Evolutionary conservation across 352 stramenopile species (phyloP).

Genomic region (Pythium monospermum): DNA sequence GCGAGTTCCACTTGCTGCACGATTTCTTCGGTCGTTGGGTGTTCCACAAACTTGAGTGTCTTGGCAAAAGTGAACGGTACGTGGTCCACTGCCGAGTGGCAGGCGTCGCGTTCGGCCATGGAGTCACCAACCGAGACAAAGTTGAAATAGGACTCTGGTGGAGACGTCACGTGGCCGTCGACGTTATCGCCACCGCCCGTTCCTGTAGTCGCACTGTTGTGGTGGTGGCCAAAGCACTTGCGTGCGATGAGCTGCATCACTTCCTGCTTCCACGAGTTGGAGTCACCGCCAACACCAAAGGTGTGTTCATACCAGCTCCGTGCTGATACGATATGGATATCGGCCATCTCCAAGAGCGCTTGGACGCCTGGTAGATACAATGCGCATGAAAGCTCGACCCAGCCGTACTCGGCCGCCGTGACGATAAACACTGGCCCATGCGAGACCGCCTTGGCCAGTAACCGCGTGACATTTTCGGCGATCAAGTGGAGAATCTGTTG

Average conservation of each 20-base stretch:
- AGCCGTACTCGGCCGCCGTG: slow-evolving; percentile 74
- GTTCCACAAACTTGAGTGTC: slow-evolving; percentile 85
- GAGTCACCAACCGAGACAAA: slow-evolving; percentile 82
- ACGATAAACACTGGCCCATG: slow-evolving; percentile 85
- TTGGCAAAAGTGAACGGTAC: slow-evolving; percentile 75
- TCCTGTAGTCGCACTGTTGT: slow-evolving; percentile 4
- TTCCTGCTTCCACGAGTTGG: slow-evolving; percentile 78
- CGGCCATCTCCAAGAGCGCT: slow-evolving; percentile 54
- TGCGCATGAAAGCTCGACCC: slow-evolving; percentile 80
- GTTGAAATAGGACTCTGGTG: slow-evolving; percentile 57
- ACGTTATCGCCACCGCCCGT: slow-evolving; percentile 6
- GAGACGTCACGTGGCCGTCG: neutral
- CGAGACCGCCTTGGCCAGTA: slow-evolving; percentile 67
- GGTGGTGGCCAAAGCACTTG: slow-evolving; percentile 62
- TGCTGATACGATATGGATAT: slow-evolving; percentile 84
- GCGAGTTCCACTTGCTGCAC: slow-evolving; percentile 81
- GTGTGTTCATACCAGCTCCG: slow-evolving; percentile 85
- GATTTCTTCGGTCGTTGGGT: slow-evolving; percentile 73
- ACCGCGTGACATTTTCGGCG: slow-evolving; percentile 48
- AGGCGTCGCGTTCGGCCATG: slow-evolving; percentile 83
- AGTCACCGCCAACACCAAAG: slow-evolving; percentile 71
- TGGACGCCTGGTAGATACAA: slow-evolving; percentile 70
- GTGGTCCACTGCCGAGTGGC: slow-evolving; percentile 57
- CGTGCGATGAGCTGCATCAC: slow-evolving; percentile 83
- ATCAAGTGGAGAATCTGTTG: slow-evolving; percentile 56